phyloP scores from a whole-genome alignment of 768 basidiomycete species.

The Rossbeevera mucosa region DNA sequence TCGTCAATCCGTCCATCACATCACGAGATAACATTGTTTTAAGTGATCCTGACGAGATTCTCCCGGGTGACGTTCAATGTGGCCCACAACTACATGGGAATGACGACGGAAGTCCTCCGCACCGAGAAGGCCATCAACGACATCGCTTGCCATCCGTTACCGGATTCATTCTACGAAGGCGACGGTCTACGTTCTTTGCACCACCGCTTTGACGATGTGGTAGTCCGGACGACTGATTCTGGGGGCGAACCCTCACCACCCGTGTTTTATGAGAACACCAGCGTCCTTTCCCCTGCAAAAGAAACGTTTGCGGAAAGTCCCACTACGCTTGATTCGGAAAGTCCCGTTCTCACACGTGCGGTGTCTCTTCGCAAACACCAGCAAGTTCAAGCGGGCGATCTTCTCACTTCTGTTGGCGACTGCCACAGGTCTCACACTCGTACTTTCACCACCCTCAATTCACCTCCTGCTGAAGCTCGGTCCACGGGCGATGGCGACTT shows the following conservation, averaged over 20 bases:
- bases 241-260: constrained; percentile 40
- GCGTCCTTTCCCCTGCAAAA: constrained; percentile 14
- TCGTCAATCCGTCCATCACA: not conserved
- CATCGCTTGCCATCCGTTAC: constrained; percentile 92
- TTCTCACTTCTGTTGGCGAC: constrained; percentile 59
- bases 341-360: constrained; percentile 15
- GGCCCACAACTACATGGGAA: constrained; percentile 91
- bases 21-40: constrained; percentile 10
- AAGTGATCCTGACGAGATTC: constrained; percentile 92
- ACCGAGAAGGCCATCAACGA: constrained; percentile 98
- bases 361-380: constrained; percentile 36
- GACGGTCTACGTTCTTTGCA: constrained; percentile 87
- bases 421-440: constrained; percentile 42
- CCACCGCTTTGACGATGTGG: constrained; percentile 75
- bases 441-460: constrained; percentile 47
- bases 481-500: constrained; percentile 59
- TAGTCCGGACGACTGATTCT: constrained; percentile 40
- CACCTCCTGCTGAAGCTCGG: constrained; percentile 36
- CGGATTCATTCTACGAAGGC: constrained; percentile 84
- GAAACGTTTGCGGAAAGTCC: constrained; percentile 26
- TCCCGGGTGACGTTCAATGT: constrained; percentile 97
- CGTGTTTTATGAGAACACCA: constrained; percentile 12
- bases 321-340: not conserved
- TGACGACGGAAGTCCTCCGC: constrained; percentile 91
- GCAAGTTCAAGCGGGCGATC: constrained; percentile 72